phyloP scores from a whole-genome alignment of 371 early-diverging fungal genomes.

The Syncephalis plumigaleata region DNA sequence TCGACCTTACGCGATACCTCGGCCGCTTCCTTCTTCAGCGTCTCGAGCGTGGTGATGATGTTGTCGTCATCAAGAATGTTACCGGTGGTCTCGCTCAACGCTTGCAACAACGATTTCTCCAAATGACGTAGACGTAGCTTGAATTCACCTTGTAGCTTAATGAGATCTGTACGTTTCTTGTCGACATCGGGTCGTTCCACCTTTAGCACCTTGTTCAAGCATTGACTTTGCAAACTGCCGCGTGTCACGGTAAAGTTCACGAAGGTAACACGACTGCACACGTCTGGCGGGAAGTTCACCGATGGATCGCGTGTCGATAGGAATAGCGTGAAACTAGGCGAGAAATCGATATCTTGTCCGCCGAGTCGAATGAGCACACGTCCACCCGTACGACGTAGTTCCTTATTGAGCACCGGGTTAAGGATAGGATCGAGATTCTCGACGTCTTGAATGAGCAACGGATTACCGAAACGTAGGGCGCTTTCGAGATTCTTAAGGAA shows the following conservation, averaged over 20 bases:
- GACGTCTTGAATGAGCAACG: conserved; percentile 91
- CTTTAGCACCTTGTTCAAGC: conserved; percentile 86
- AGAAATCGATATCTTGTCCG: conserved; percentile 95
- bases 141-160: conserved; percentile 94
- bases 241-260: conserved; percentile 97
- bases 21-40: conserved; percentile 86
- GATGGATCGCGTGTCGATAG: conserved; percentile 87
- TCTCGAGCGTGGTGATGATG: conserved; percentile 85
- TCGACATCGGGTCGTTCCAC: conserved; percentile 93
- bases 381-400: conserved; percentile 90
- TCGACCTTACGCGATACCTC: conserved; percentile 84
- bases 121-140: conserved; percentile 79
- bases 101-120: conserved; percentile 84
- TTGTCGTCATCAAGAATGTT: conserved; percentile 95
- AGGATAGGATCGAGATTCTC: conserved; percentile 95
- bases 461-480: conserved; percentile 95
- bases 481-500: conserved; percentile 95
- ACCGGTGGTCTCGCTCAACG: conserved; percentile 86
- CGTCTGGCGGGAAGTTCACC: conserved; percentile 84
- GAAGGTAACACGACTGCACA: conserved; percentile 93
- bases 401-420: conserved; percentile 92
- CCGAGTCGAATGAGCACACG: conserved; percentile 92
- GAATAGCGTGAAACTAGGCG: conserved; percentile 90
- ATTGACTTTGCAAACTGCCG: conserved; percentile 88
- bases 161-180: conserved; percentile 73